Base-by-base conservation (phyloP, 2,329 filamentous ascomycete species). In the Trichoderma oligosporum region DNA sequence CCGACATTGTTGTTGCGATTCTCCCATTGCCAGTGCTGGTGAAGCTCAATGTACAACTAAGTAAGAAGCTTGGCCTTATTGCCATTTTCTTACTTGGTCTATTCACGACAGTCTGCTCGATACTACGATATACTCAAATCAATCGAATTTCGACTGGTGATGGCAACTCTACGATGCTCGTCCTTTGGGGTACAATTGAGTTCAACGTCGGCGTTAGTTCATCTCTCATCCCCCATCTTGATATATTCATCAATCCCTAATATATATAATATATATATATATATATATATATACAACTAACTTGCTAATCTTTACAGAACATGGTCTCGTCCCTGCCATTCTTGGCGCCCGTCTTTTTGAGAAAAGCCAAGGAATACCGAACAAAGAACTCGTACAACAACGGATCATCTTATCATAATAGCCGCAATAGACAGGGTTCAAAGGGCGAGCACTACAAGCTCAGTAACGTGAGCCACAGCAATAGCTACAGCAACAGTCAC, bases 111-210 rank as follows among this genome's bases (percentile, higher is more conserved):
- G 57, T 82, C 7, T 82, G 80, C 63, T 82, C 79, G 2, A 72
- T 82, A 55, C 66, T 82, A 54, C 74, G 80, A 11, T 77, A 82
- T 57, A 68, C 73, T 0, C 78, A 82, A 61, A 82, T 82, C 59
- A 66, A 76, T 59, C 69, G 74, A 0, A 79, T 82, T 36, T 75
- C 77, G 14, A 67, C 69, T 11, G 77, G 76, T 2, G 78, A 81
- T 35, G 78, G 79, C 7, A 79, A 82, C 62, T 81, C 80, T 0
- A 82, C 80, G 4, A 78, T 80, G 75, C 70, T 83, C 9, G 73
- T 83, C 1, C 68, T 82, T 0, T 83, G 80, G 80, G 80, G 80
- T 4, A 78, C 76, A 2, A 78, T 83, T 56, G 80, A 83, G 64
- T 79, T 82, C 66, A 82, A 82, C 61, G 74, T 82, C 27, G 80